These are phyloP conservation scores for Phytophthora crassamura DNA, from an alignment of 352 stramenopile species.

Conservation along the genomic window DNA sequence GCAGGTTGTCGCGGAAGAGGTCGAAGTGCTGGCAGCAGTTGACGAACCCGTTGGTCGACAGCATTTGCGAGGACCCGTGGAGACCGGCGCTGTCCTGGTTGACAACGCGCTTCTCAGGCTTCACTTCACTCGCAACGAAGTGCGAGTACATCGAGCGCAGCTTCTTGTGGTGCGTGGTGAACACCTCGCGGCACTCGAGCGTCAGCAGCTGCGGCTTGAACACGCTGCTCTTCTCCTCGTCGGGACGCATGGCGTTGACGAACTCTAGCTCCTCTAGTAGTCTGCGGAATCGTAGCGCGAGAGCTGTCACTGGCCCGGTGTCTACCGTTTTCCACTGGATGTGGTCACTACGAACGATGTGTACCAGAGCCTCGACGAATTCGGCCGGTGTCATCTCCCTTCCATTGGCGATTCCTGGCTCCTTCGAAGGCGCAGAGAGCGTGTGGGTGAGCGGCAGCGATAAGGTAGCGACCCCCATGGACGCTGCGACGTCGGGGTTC, in stretches of 20 bases:
- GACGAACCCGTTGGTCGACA: slow-evolving; percentile 58
- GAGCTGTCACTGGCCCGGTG: slow-evolving; percentile 1
- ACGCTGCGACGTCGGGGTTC: slow-evolving; percentile 45
- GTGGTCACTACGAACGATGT: slow-evolving; percentile 55
- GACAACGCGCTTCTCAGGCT: neutral
- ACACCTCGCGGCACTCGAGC: slow-evolving; percentile 55
- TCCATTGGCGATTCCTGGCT: neutral
- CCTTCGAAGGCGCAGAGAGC: slow-evolving; percentile 26
- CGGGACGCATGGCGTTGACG: slow-evolving; percentile 51
- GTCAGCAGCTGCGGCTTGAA: slow-evolving; percentile 60
- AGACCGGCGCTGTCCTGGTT: slow-evolving; percentile 16
- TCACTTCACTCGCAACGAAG: slow-evolving; percentile 41
- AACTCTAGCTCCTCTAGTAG: slow-evolving; percentile 66
- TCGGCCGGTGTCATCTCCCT: slow-evolving; percentile 70
- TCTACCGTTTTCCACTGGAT: slow-evolving; percentile 27
- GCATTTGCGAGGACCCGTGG: slow-evolving; percentile 35
- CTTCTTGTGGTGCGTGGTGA: slow-evolving; percentile 57
- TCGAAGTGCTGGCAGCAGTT: slow-evolving; percentile 58
- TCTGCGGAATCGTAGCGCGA: slow-evolving; percentile 52
- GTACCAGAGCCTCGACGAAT: slow-evolving; percentile 71
- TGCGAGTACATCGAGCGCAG: slow-evolving; percentile 51
- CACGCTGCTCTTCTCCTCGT: slow-evolving; percentile 54
- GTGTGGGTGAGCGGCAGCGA: slow-evolving; percentile 29
- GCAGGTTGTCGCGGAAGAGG: slow-evolving; percentile 61
- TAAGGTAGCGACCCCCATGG: slow-evolving; percentile 28